Base-by-base conservation (phyloP, 2,329 filamentous ascomycete genomes). In the Juglanconis oblonga region DNA sequence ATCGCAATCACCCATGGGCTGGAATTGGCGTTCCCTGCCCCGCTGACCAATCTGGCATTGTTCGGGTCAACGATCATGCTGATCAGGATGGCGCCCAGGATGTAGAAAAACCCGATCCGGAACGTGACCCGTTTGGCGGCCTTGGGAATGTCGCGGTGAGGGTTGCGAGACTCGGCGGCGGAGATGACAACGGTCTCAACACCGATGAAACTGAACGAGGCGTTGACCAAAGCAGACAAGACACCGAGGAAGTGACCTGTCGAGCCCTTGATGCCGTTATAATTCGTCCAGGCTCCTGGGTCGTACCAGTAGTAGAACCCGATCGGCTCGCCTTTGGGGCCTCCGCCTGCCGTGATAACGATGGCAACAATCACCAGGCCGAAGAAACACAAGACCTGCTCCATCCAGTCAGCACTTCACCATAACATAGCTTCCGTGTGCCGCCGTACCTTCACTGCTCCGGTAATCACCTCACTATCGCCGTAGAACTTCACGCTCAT, bases 1-100 rank as follows among this genome's bases (percentile, higher is more conserved):
- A 59, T 67, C 62, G 38, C 59, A 32, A 42, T 71, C 62, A 55
- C 70, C 70, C 64, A 72, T 57, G 31, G 70, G 67, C 61, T 63
- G 9, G 61, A 61, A 40, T 58, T 58, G 38, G 61, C 58, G 36
- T 61, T 63, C 45, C 61, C 59, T 9, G 53, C 24, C 1, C 58
- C 61, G 61, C 59, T 63, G 55, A 49, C 44, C 40, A 63, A 32
- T 47, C 50, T 45, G 7, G 51, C 5, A 35, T 63, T 53, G 17
- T 52, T 40, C 4, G 64, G 63, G 59, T 62, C 55, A 31, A 66
- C 64, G 13, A 61, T 64, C 31, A 66, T 55, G 33, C 64, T 58
- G 42, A 66, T 65, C 17, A 66, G 52, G 2, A 66, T 51, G 0
- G 63, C 63, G 33, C 63, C 64, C 4, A 66, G 55, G 49, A 66